Evolutionary conservation across 306 rosid species (phyloP).

Genomic region (Fragaria vesca): DNA sequence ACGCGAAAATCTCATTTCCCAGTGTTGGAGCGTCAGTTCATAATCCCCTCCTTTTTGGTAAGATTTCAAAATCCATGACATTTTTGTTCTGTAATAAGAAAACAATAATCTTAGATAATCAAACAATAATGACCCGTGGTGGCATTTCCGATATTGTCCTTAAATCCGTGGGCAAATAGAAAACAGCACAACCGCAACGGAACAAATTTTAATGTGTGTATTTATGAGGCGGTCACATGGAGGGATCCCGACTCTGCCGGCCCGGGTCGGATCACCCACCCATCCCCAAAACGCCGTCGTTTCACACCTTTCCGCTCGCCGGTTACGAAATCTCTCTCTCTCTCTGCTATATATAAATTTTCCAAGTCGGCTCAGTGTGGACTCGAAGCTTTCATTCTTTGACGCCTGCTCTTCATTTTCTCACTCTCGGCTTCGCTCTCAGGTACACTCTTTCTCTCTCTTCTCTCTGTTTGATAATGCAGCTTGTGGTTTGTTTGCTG

Average conservation of each 20-base stretch:
- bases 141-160: conserved; percentile 19
- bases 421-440: conserved; percentile 5
- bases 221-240: conserved; percentile 45
- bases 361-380: conserved; percentile 20
- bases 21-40: conserved; percentile 44
- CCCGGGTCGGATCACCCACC: conserved; percentile 27
- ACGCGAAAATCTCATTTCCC: background rate
- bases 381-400: background rate
- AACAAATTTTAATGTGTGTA: conserved; percentile 21
- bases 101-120: background rate
- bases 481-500: conserved; percentile 3
- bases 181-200: background rate
- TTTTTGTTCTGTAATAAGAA: no score
- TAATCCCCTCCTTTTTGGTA: background rate
- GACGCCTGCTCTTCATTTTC: conserved; percentile 20
- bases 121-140: background rate
- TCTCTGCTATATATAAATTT: background rate
- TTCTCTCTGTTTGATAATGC: background rate
- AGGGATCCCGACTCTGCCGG: conserved; percentile 60
- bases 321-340: conserved; percentile 34
- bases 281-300: conserved; percentile 27
- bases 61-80: conserved; percentile 4
- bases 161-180: conserved; percentile 18
- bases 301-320: conserved; percentile 24
- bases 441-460: conserved; percentile 21